Conservation (phyloP, 73 alveolate species). For the Paramecium octaurelia region DNA sequence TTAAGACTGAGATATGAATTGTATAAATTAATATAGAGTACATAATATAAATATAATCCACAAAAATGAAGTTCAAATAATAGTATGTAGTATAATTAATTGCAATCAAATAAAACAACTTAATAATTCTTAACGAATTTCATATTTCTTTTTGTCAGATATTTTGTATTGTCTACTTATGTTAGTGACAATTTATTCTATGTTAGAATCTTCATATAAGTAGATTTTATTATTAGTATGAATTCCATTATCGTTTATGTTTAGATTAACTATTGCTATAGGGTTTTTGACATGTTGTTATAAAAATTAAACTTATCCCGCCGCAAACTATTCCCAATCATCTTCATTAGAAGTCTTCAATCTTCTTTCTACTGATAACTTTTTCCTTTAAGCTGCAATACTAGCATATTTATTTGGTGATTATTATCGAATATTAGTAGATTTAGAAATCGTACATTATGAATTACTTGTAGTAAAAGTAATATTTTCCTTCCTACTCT, state of each 20-base stretch:
- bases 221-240: background rate
- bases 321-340: background rate
- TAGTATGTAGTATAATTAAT: background rate
- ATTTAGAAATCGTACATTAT: background rate
- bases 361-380: background rate
- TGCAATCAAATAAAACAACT: background rate
- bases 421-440: background rate
- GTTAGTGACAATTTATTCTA: background rate
- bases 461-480: background rate
- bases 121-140: background rate
- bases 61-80: background rate
- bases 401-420: background rate
- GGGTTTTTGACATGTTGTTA: background rate
- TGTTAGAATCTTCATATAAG: background rate
- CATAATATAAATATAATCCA: too few species aligned
- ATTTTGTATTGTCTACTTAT: background rate
- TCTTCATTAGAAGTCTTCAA: background rate
- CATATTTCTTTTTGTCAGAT: background rate
- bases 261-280: background rate
- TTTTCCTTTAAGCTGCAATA: background rate
- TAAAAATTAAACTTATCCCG: background rate
- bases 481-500: background rate
- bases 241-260: background rate
- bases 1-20: too few species aligned
- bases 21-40: background rate